Base-by-base conservation (phyloP, 805 yeast genomes). In the Candida xyloterini region DNA sequence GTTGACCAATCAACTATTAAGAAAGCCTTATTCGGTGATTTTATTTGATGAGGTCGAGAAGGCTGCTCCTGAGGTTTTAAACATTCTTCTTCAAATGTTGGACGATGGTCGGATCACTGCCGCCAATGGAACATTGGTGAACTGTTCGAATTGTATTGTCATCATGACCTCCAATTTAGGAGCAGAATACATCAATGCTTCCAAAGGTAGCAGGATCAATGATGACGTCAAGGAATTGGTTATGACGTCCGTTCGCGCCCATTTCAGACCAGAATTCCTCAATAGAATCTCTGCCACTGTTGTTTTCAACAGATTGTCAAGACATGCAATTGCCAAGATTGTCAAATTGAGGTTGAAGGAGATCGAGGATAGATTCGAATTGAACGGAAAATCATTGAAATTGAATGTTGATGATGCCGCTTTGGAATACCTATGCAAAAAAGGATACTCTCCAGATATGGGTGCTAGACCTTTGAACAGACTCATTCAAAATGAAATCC, bases 111-210 rank as follows among this genome's bases (percentile, higher is more conserved):
- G 96, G 65, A 81, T 93, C 47, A 88, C 97, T 11, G 84, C 96
- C 13, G 87, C 95, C 38, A 88, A 85, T 58, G 99, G 99, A 59
- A 90, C 91, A 56, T 79, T 88, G 27, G 83, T 93, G 54, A 90
- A 90, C 67, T 91, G 96, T 51, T 83, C 96, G 35, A 93, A 93
- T 64, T 76, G 89, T 35, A 88, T 93, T 51, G 76, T 93, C 48
- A 91, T 93, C 51, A 87, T 93, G 96, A 93, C 99, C 0, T 91
- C 98, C 20, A 93, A 93, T 65, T 76, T 93, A 57, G 99, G 99
- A 48, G 98, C 99, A 8, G 89, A 88, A 60, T 88, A 71, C 59
- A 84, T 93, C 63, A 80, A 78, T 57, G 74, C 82, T 2, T 49
- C 80, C 7, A 75, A 79, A 25, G 70, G 74, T 4, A 62, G 87